Conservation (phyloP, 2,329 filamentous ascomycete genomes). For the Rhynchosporium secalis region DNA sequence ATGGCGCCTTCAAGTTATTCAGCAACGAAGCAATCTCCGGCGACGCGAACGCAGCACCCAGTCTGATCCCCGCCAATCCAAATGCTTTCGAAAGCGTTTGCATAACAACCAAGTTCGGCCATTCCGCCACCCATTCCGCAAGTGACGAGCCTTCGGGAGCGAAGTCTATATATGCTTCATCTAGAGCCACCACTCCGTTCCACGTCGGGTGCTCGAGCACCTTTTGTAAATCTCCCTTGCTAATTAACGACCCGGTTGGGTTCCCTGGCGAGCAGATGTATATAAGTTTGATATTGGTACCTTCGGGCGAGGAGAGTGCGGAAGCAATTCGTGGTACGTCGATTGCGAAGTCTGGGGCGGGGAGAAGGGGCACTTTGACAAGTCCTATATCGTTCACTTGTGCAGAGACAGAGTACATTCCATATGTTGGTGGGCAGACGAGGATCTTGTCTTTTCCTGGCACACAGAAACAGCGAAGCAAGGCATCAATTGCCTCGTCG, state of each 20-base stretch:
- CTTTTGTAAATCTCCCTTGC: constrained; percentile 70
- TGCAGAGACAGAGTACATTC: constrained; percentile 95
- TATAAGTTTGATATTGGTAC: constrained; percentile 74
- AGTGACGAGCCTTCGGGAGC: constrained; percentile 75
- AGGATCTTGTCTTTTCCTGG: constrained; percentile 88
- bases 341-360: constrained; percentile 70
- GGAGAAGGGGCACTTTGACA: constrained; percentile 79
- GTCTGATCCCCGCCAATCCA: constrained; percentile 87
- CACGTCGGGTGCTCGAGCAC: constrained; percentile 85
- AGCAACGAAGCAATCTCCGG: constrained; percentile 74
- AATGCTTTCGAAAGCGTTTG: constrained; percentile 99
- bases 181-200: constrained; percentile 92
- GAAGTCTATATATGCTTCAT: constrained; percentile 98
- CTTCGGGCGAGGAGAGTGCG: constrained; percentile 57
- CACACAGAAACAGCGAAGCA: constrained; percentile 89
- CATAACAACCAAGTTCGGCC: constrained; percentile 95
- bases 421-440: constrained; percentile 94
- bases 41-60: constrained; percentile 82
- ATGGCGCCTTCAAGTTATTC: constrained; percentile 93
- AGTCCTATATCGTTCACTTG: constrained; percentile 90
- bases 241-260: constrained; percentile 78
- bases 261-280: constrained; percentile 97
- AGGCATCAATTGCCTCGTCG: constrained; percentile 93
- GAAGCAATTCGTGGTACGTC: constrained; percentile 68
- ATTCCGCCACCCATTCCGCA: constrained; percentile 88